These are phyloP conservation scores for Atkinsonella hypoxylon DNA, from an alignment of 2,329 filamentous ascomycete genomes.

Conservation along the genomic window DNA sequence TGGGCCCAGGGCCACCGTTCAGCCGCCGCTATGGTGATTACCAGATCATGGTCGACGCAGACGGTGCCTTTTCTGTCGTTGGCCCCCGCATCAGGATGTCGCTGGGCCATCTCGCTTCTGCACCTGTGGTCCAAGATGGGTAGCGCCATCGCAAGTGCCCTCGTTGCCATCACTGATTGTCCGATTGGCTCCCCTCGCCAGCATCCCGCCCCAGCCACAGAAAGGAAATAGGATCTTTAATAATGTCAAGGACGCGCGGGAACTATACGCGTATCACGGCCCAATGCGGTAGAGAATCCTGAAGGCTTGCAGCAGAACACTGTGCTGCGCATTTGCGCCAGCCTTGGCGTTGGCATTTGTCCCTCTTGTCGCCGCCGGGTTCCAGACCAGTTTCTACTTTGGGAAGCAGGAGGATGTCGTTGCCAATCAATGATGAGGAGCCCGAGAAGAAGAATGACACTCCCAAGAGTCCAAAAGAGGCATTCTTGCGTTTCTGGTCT, in stretches of 20 bases:
- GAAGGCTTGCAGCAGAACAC: conserved; percentile 20
- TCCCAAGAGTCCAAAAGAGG: conserved; percentile 13
- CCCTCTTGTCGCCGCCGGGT: conserved; percentile 22
- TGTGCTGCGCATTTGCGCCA: conserved; percentile 22
- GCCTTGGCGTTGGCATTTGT: conserved; percentile 20
- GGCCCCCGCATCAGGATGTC: conserved; percentile 24
- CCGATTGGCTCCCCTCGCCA: conserved; percentile 15
- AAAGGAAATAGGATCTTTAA: conserved; percentile 18
- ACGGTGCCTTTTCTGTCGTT: conserved; percentile 23
- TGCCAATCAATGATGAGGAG: conserved; percentile 14
- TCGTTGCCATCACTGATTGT: conserved; percentile 25
- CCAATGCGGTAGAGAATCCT: conserved; percentile 22
- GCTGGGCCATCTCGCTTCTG: conserved; percentile 21
- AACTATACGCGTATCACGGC: conserved; percentile 17
- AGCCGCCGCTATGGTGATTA: conserved; percentile 20
- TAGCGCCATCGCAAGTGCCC: conserved; percentile 22
- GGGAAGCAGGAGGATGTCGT: conserved; percentile 20
- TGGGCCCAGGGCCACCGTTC: conserved; percentile 19
- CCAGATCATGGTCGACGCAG: conserved; percentile 23
- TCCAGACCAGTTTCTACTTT: conserved; percentile 25
- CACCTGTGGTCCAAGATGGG: conserved; percentile 25
- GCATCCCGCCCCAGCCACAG: conserved; percentile 12
- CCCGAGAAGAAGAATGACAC: conserved; percentile 10
- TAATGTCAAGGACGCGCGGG: conserved; percentile 15
- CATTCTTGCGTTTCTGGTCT: conserved; percentile 18